Conservation (phyloP, 164 flowering plant species). For the Kalanchoe fedtschenkoi region DNA sequence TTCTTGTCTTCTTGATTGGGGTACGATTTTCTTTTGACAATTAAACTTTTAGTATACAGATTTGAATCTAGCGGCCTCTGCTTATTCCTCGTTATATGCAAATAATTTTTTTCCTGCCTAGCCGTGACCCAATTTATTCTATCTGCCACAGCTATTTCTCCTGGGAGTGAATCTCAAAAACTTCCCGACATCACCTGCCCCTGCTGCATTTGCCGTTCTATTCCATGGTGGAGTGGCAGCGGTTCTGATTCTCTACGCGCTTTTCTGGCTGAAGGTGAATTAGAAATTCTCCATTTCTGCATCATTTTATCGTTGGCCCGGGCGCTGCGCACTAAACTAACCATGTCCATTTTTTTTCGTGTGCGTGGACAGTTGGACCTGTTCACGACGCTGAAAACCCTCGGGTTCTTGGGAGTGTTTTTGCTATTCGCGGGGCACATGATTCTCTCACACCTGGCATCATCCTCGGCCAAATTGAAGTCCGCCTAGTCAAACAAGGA, state of each 20-base stretch:
- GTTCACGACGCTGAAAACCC: constrained; percentile 77
- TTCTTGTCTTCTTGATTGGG: constrained; percentile 77
- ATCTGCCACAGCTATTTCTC: constrained; percentile 43
- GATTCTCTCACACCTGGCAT: constrained; percentile 72
- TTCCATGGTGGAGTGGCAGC: constrained; percentile 83
- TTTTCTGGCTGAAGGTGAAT: constrained; percentile 95
- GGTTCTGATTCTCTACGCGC: constrained; percentile 56
- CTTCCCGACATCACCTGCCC: constrained; percentile 61
- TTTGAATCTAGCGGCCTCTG: neutral
- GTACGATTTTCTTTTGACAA: constrained; percentile 18
- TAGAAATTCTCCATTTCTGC: neutral
- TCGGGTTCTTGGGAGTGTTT: constrained; percentile 64
- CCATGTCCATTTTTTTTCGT: neutral
- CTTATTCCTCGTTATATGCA: neutral
- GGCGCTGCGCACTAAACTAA: neutral
- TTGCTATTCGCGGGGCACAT: constrained; percentile 80
- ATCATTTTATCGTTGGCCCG: neutral
- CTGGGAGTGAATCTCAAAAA: constrained; percentile 81
- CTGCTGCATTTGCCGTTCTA: constrained; percentile 61
- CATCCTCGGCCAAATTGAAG: constrained; percentile 70
- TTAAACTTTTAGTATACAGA: neutral
- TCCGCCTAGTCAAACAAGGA: constrained; percentile 36
- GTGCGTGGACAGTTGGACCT: constrained; percentile 73
- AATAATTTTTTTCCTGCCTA: neutral
- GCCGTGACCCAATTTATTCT: neutral